Conservation (phyloP, 805 yeast genomes). For the Kodamaea restingae region DNA sequence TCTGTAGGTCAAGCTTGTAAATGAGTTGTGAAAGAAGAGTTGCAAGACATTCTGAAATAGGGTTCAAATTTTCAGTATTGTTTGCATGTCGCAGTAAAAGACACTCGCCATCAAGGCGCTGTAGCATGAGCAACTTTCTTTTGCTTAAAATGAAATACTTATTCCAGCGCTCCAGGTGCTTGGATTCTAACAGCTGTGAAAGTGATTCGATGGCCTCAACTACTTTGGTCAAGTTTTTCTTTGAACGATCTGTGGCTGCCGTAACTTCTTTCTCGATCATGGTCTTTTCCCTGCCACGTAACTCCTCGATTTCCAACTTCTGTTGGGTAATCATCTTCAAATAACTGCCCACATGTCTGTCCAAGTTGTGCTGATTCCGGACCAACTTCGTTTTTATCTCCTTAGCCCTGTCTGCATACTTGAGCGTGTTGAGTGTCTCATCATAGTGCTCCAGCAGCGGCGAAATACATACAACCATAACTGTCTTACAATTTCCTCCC, state of each 20-base stretch:
- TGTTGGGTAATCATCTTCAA: constrained; percentile 81
- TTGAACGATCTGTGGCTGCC: background rate
- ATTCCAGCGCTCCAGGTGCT: constrained; percentile 42
- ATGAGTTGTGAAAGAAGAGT: constrained; percentile 23
- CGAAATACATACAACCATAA: constrained; percentile 92
- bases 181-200: constrained; percentile 37
- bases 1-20: constrained; percentile 38
- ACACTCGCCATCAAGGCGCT: constrained; percentile 35
- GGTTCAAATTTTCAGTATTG: background rate
- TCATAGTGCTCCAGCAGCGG: constrained; percentile 87
- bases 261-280: constrained; percentile 29
- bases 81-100: no score
- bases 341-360: constrained; percentile 81
- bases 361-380: constrained; percentile 70
- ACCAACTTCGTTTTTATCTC: constrained; percentile 78
- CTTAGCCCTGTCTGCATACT: constrained; percentile 89
- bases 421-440: constrained; percentile 85
- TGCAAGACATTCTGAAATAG: background rate
- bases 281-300: constrained; percentile 50
- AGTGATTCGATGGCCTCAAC: constrained; percentile 42
- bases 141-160: constrained; percentile 44
- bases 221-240: constrained; percentile 27
- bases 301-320: constrained; percentile 64
- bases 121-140: constrained; percentile 42
- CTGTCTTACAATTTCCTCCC: constrained; percentile 93